phyloP scores from a whole-genome alignment of 1,284 basidiomycete species.

The Kalmanozyma brasiliensis region DNA sequence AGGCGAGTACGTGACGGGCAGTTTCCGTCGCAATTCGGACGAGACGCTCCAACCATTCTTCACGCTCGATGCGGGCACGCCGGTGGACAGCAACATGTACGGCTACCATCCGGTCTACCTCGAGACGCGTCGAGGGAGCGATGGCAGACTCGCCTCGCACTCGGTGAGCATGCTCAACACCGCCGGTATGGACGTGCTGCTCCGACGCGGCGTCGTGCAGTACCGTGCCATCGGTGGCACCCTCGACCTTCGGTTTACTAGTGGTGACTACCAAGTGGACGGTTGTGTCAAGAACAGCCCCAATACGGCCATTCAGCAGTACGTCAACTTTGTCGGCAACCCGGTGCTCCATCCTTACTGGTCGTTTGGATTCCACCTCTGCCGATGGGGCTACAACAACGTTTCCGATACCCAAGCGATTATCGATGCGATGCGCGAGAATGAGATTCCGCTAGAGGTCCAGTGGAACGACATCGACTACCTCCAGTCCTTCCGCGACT shows the following conservation, averaged over 20 bases:
- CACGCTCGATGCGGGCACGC: conserved; percentile 72
- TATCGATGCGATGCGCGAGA: conserved; percentile 40
- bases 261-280: too few relatives aligned
- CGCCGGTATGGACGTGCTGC: conserved; percentile 52
- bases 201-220: conserved; percentile 47
- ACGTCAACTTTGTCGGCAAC: conserved; percentile 51
- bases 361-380: conserved; percentile 57
- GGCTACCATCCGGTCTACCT: conserved; percentile 78
- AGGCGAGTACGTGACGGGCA: conserved; percentile 77
- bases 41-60: conserved; percentile 77
- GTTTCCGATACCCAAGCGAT: conserved; percentile 41
- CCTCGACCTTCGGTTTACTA: conserved; percentile 56
- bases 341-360: conserved; percentile 50
- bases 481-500: conserved; percentile 74
- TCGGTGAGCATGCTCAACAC: conserved; percentile 47
- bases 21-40: conserved; percentile 74
- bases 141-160: conserved; percentile 41
- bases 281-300: conserved; percentile 37
- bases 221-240: conserved; percentile 58
- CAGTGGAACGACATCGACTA: conserved; percentile 85
- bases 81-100: conserved; percentile 71
- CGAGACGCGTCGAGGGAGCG: conserved; percentile 74
- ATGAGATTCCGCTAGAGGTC: conserved; percentile 75
- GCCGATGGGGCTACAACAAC: conserved; percentile 56
- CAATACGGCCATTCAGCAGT: conserved; percentile 52